Percentiles rank a stretch among this genome's conserved stretches.
Evolutionary conservation across 345 rosid genomes (phyloP).

Genomic region (Aquilaria malaccensis): DNA sequence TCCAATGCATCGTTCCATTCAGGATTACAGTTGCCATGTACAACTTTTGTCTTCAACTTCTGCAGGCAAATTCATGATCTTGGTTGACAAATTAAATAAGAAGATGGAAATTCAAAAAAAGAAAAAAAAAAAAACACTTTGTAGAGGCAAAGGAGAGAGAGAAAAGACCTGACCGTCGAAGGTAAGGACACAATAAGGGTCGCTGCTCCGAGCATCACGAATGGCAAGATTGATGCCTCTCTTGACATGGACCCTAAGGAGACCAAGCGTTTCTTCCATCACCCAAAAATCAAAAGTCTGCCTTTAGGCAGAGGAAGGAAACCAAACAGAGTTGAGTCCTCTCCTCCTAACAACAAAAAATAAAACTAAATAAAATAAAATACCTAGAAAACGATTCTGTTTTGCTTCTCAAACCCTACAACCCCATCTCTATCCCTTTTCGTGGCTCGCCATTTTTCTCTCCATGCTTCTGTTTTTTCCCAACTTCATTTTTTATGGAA

Average conservation of each 20-base stretch:
- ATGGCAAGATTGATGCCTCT: constrained; percentile 40
- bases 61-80: constrained; percentile 18
- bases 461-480: too few relatives aligned
- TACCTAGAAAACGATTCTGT: too few relatives aligned
- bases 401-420: too few relatives aligned
- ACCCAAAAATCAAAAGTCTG: background rate
- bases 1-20: constrained; percentile 81
- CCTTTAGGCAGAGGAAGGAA: too few relatives aligned
- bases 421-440: too few relatives aligned
- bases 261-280: constrained; percentile 35
- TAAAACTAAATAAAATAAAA: too few relatives aligned
- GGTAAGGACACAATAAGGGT: constrained; percentile 46
- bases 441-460: too few relatives aligned
- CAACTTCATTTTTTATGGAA: too few relatives aligned
- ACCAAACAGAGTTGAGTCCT: too few relatives aligned
- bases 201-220: constrained; percentile 37
- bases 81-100: background rate
- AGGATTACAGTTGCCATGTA: constrained; percentile 69
- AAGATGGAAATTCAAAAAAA: background rate
- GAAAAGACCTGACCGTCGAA: constrained; percentile 34
- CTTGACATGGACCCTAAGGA: constrained; percentile 33
- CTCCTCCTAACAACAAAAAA: too few relatives aligned
- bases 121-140: background rate
- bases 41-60: constrained; percentile 58
- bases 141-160: constrained; percentile 3